Evolutionary conservation across 805 yeast genomes (phyloP).

Genomic region (Candida vartiovaarae): DNA sequence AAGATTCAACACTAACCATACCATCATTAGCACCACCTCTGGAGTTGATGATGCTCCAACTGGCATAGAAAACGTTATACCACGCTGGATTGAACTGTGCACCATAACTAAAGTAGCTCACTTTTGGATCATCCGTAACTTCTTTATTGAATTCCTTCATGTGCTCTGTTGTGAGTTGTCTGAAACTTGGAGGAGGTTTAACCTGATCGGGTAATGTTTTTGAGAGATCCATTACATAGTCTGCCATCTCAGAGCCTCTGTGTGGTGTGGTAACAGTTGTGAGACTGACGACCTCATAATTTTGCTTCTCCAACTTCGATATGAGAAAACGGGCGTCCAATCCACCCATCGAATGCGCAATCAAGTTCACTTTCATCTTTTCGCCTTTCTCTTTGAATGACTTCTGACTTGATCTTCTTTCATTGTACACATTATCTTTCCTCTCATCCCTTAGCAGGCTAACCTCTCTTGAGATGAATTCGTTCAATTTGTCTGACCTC

Average conservation of each 20-base stretch:
- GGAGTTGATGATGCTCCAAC: slow-evolving; percentile 56
- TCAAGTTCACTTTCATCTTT: slow-evolving; percentile 53
- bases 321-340: slow-evolving; percentile 76
- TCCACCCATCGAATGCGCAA: slow-evolving; percentile 96
- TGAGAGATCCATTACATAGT: slow-evolving; percentile 40
- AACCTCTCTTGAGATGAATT: slow-evolving; percentile 34
- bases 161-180: slow-evolving; percentile 55
- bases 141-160: slow-evolving; percentile 46
- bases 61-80: slow-evolving; percentile 50
- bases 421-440: slow-evolving; percentile 22
- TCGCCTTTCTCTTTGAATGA: slow-evolving; percentile 18
- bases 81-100: slow-evolving; percentile 60
- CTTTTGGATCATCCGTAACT: slow-evolving; percentile 50
- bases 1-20: slow-evolving; percentile 67
- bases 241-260: slow-evolving; percentile 79
- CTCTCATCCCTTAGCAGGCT: slow-evolving; percentile 16
- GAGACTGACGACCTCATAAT: slow-evolving; percentile 59
- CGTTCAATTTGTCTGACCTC: slow-evolving; percentile 53
- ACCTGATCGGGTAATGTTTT: slow-evolving; percentile 14
- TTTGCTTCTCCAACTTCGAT: slow-evolving; percentile 36
- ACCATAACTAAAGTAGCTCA: slow-evolving; percentile 78
- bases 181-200: slow-evolving; percentile 38
- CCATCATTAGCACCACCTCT: slow-evolving; percentile 70
- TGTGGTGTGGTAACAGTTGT: slow-evolving; percentile 91
- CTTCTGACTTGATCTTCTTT: slow-evolving; percentile 1